Conservation (phyloP, 73 alveolate species). For the Durusdinium trenchii region DNA sequence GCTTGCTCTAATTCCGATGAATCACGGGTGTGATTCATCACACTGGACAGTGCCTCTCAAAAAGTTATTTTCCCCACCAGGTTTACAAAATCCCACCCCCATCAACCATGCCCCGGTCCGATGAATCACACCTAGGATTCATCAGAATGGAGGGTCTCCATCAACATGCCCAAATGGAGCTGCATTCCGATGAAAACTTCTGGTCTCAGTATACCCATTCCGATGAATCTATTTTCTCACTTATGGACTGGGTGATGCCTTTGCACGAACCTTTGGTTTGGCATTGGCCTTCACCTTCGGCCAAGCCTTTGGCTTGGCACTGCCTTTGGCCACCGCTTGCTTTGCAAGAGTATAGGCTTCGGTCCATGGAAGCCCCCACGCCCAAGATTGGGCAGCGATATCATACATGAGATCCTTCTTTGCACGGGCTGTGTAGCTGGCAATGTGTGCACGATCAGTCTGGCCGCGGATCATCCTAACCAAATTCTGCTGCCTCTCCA, state of each 20-base stretch:
- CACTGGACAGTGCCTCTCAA: background rate
- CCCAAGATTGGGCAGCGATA: background rate
- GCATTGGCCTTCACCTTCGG: background rate
- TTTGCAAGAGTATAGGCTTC: background rate
- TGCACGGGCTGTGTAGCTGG: background rate
- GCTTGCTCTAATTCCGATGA: background rate
- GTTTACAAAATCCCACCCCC: background rate
- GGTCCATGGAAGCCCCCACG: constrained; percentile 5
- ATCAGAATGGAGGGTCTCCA: background rate
- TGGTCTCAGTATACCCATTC: background rate
- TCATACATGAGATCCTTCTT: background rate
- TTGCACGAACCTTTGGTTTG: background rate
- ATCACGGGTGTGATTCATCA: background rate
- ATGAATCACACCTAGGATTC: constrained; percentile 20
- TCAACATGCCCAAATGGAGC: background rate
- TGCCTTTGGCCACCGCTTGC: background rate
- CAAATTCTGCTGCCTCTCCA: background rate
- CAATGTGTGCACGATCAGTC: background rate
- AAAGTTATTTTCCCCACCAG: background rate
- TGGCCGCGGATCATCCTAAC: background rate
- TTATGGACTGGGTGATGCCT: background rate
- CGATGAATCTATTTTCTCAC: background rate
- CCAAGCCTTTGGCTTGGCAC: background rate
- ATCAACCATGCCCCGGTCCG: background rate
- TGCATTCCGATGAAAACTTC: background rate